Base-by-base conservation (phyloP, 805 yeast species). In the Cyberlindnera mississippiensis region DNA sequence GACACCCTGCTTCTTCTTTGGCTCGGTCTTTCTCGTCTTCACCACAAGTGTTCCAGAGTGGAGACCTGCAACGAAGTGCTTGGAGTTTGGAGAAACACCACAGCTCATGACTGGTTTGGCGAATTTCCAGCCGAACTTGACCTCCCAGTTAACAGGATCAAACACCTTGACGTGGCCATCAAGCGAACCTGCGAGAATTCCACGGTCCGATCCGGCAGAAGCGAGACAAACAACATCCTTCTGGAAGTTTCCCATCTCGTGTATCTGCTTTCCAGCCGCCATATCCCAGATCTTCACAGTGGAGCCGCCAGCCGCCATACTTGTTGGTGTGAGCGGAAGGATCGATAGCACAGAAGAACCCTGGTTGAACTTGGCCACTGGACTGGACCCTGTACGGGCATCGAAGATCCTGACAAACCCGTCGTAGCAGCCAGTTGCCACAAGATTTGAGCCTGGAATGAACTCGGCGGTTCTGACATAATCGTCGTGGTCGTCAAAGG, bases 141-240 rank as follows among this genome's bases (percentile, higher is more conserved):
- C 96, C 46, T 83, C 85, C 87, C 91, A 90, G 53, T 77, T 75
- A 31, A 76, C 58, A 17, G 82, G 75, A 62, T 90, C 97, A 61
- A 91, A 87, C 34, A 90, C 90, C 64, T 93, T 93, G 45, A 93
- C 96, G 63, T 93, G 99, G 16, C 99, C 99, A 65, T 93, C 99
- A 44, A 93, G 70, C 0, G 97, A 89, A 14, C 98, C 97, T 3
- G 96, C 97, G 24, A 93, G 67, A 34, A 93, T 68, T n/a, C 93
- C 91, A 38, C 78, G 68, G 48, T 79, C 86, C 24, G 82, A 84
- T 10, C 55, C 53, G 9, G 91, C 82, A 51, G 75, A 67, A 39
- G 85, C 80, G 48, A 90, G 68, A 46, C 90, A 81, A 13, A 97
- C 90, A 31, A 91, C 96, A 1, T 97, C 85, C 64, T 93, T 91